These are phyloP conservation scores for Cardiospermum halicacabum DNA, from an alignment of 345 rosid species.

Conservation along the genomic window DNA sequence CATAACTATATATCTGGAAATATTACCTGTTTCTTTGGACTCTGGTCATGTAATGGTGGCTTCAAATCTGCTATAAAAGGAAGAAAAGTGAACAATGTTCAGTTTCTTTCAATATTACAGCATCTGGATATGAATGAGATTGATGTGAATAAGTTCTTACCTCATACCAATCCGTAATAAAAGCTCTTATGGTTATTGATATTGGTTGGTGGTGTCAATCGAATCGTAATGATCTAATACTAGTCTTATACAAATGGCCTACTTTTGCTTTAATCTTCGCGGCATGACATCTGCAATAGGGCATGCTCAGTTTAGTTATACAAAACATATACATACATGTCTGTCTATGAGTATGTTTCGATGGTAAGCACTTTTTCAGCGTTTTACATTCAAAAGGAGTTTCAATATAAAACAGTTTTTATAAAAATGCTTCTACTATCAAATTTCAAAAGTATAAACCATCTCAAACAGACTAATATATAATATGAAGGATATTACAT, in stretches of 20 bases:
- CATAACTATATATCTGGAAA: slow-evolving; percentile 1
- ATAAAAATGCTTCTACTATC: too few relatives aligned
- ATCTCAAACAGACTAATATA: too few relatives aligned
- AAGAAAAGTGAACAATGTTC: background rate
- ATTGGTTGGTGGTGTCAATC: background rate
- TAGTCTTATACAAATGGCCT: background rate
- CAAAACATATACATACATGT: too few relatives aligned
- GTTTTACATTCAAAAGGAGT: too few relatives aligned
- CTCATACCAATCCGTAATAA: background rate
- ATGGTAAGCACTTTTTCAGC: too few relatives aligned
- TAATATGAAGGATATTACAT: background rate
- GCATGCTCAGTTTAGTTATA: slow-evolving; percentile 6
- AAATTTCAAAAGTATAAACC: too few relatives aligned
- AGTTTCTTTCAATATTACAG: background rate
- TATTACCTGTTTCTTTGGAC: slow-evolving; percentile 12
- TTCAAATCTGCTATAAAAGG: slow-evolving; percentile 4
- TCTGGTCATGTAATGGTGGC: background rate
- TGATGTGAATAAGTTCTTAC: background rate
- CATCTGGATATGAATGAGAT: background rate
- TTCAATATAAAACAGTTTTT: too few relatives aligned
- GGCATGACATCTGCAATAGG: slow-evolving; percentile 40
- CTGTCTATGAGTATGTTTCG: background rate
- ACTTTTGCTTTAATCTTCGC: slow-evolving; percentile 31
- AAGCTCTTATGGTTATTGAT: slow-evolving; percentile 11
- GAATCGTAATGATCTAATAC: background rate